Percentiles rank a stretch among this genome's conserved stretches.
Evolutionary conservation across 1,139 yeast genomes (phyloP).

Genomic region (Saccharomycopsis crataegensis): DNA sequence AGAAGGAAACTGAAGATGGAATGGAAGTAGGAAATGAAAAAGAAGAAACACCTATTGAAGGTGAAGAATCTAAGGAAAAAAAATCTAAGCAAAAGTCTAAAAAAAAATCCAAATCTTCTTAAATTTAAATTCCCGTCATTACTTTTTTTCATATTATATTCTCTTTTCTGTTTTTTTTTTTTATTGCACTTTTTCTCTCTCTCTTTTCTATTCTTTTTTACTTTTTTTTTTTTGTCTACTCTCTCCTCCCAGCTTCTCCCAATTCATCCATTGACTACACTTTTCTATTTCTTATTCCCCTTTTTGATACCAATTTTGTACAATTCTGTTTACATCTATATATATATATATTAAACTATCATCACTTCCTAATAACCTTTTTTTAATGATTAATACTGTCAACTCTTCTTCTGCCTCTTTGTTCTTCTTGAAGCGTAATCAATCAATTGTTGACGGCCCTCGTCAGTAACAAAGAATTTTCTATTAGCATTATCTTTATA

Average conservation of each 20-base stretch:
- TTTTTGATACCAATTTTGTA: neutral
- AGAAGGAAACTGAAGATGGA: neutral
- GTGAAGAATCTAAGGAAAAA: neutral
- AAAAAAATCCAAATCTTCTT: neutral
- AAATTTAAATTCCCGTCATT: too few species aligned
- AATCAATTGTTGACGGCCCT: conserved; percentile 81
- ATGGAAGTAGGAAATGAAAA: neutral
- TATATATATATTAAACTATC: neutral
- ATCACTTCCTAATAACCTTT: neutral
- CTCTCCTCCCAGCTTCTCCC: neutral
- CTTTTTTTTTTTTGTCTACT: neutral
- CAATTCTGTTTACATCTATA: neutral
- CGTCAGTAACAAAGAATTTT: conserved; percentile 71
- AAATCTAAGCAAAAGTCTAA: neutral
- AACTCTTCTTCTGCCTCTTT: conserved; percentile 23
- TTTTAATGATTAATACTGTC: neutral
- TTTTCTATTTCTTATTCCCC: neutral
- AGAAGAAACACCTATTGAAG: neutral
- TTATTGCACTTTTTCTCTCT: neutral
- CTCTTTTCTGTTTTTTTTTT: too few species aligned
- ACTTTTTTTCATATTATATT: too few species aligned
- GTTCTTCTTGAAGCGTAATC: conserved; percentile 73
- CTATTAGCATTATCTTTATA: conserved; percentile 73
- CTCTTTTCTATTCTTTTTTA: neutral
- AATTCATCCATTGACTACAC: neutral